Conservation (phyloP, 768 basidiomycete genomes). For the Asterophora parasitica region DNA sequence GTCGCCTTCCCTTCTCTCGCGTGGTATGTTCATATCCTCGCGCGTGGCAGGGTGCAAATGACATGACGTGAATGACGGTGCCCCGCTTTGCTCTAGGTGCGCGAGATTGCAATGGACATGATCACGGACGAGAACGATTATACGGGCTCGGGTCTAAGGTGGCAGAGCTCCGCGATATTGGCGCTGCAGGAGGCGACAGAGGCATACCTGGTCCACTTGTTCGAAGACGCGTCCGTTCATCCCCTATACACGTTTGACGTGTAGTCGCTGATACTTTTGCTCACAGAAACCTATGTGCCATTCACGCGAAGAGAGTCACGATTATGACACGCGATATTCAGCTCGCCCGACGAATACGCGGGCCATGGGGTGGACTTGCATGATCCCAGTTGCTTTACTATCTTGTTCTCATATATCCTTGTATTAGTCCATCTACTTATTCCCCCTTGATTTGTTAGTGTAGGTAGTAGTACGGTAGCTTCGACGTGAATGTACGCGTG, state of each 20-base stretch:
- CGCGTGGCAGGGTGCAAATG: background rate
- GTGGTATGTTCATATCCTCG: constrained; percentile 51
- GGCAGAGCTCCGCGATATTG: constrained; percentile 93
- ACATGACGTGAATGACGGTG: background rate
- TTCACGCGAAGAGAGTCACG: constrained; percentile 97
- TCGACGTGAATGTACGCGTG: constrained; percentile 6
- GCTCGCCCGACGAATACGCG: constrained; percentile 91
- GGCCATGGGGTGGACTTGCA: constrained; percentile 76
- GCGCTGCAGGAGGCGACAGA: constrained; percentile 97
- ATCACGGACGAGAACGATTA: constrained; percentile 69
- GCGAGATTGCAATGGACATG: constrained; percentile 92
- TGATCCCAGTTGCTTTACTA: constrained; percentile 23
- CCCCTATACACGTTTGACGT: background rate
- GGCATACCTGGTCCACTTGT: constrained; percentile 90
- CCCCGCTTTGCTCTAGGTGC: constrained; percentile 62
- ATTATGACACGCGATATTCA: constrained; percentile 98
- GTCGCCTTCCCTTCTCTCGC: constrained; percentile 88
- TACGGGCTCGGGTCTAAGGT: constrained; percentile 61
- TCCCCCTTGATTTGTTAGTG: constrained; percentile 10
- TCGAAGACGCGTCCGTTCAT: constrained; percentile 91
- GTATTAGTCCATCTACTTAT: constrained; percentile 15
- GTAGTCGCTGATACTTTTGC: constrained; percentile 7
- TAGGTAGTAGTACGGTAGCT: constrained; percentile 3
- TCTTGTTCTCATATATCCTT: constrained; percentile 4
- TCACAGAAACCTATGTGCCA: constrained; percentile 86